Conservation (phyloP, 106 monocot species). For the Dioscorea zingiberensis region DNA sequence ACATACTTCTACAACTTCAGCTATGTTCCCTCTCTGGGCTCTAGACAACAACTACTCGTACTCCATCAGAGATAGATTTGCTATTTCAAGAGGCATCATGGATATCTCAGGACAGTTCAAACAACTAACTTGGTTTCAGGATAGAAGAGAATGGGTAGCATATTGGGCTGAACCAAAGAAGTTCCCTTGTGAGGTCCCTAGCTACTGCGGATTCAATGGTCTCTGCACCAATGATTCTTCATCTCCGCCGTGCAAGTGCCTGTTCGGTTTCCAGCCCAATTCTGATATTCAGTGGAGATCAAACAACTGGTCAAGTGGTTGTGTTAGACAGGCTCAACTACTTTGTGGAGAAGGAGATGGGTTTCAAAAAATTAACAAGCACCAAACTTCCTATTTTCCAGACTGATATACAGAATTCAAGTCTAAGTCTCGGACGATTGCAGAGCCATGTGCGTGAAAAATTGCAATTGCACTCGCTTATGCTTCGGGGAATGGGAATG, state of each 20-base stretch:
- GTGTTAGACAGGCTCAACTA: neutral
- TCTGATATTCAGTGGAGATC: neutral
- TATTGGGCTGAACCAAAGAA: too few species aligned
- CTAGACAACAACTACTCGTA: too few species aligned
- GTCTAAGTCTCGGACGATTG: constrained; percentile 4
- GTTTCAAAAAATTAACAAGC: neutral
- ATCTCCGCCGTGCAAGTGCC: neutral
- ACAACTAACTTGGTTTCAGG: too few species aligned
- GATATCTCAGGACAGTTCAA: too few species aligned
- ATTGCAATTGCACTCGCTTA: constrained; percentile 13
- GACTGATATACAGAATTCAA: neutral
- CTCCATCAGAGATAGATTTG: too few species aligned
- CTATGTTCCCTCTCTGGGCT: too few species aligned
- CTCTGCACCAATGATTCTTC: neutral
- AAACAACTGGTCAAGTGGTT: neutral
- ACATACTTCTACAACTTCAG: too few species aligned
- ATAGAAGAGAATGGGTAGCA: too few species aligned
- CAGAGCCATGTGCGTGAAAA: neutral
- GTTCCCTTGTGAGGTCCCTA: neutral
- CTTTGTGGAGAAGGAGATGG: neutral
- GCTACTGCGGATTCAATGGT: neutral
- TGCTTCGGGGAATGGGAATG: neutral
- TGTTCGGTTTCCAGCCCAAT: constrained; percentile 1
- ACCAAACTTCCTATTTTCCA: constrained; percentile 1
- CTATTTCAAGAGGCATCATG: too few species aligned